phyloP scores from a whole-genome alignment of 1,284 basidiomycete genomes.

The Ganoderma leucocontextum region DNA sequence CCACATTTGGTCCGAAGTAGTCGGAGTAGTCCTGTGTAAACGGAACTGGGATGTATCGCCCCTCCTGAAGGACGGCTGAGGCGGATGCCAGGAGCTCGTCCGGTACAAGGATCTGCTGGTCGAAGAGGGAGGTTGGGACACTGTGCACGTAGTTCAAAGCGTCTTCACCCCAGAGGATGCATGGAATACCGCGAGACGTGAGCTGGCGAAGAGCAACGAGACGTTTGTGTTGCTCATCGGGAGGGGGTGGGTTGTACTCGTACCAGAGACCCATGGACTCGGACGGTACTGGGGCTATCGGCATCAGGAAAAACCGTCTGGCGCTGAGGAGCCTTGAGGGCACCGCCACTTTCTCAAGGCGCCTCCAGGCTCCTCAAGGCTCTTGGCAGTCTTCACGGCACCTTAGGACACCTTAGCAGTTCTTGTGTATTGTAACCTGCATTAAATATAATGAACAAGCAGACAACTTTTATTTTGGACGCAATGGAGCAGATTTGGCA shows the following conservation, averaged over 20 bases:
- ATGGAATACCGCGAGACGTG: constrained; percentile 8
- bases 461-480: too few species aligned
- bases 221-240: neutral
- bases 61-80: constrained; percentile 8
- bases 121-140: constrained; percentile 8
- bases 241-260: constrained; percentile 2
- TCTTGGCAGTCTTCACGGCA: too few species aligned
- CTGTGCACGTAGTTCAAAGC: constrained; percentile 8
- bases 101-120: constrained; percentile 23
- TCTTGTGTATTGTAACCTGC: too few species aligned
- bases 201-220: constrained; percentile 14
- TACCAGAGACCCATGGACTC: constrained; percentile 5
- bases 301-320: too few species aligned
- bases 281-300: too few species aligned
- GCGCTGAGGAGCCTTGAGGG: too few species aligned
- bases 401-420: too few species aligned
- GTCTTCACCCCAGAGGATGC: constrained; percentile 21
- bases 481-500: too few species aligned
- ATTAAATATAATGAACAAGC: too few species aligned
- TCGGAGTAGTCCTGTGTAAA: neutral
- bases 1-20: neutral
- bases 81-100: constrained; percentile 13
- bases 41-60: neutral
- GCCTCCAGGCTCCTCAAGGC: too few species aligned
- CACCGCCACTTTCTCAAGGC: too few species aligned